Evolutionary conservation across 1,139 yeast species (phyloP).

Genomic region (Candida neerlandica): DNA sequence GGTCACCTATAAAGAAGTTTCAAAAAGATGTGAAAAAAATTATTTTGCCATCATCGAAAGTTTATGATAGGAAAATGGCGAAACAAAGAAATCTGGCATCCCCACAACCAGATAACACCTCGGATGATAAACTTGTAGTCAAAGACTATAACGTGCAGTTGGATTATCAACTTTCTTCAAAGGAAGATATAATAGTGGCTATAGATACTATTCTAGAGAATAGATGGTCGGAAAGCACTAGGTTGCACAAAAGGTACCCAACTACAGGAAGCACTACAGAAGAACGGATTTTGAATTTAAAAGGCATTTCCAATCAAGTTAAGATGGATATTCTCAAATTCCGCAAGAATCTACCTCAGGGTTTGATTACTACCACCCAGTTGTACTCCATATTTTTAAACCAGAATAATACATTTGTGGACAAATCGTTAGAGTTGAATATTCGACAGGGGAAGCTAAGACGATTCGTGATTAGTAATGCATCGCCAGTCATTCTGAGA

Average conservation of each 20-base stretch:
- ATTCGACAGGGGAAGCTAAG: conserved; percentile 37
- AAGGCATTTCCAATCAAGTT: conserved; percentile 34
- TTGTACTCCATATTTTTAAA: conserved; percentile 41
- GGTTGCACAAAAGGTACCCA: conserved; percentile 26
- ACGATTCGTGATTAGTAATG: conserved; percentile 47
- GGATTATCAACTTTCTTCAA: conserved; percentile 37
- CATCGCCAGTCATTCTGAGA: conserved; percentile 48
- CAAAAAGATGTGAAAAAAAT: conserved; percentile 26
- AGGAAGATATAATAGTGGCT: conserved; percentile 37
- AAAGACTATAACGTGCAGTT: conserved; percentile 42
- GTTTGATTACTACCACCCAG: conserved; percentile 42
- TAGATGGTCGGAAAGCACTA: conserved; percentile 43
- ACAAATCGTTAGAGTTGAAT: conserved; percentile 38
- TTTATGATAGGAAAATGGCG: conserved; percentile 23
- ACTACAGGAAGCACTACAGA: conserved; percentile 21
- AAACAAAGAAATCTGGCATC: background rate
- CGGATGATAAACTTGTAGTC: conserved; percentile 20
- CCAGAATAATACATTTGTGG: conserved; percentile 49
- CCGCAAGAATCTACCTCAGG: conserved; percentile 35
- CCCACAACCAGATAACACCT: conserved; percentile 7
- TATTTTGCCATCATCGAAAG: conserved; percentile 28
- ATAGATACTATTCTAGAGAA: conserved; percentile 36
- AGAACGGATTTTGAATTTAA: conserved; percentile 35
- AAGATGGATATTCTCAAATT: conserved; percentile 45
- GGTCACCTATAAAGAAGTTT: conserved; percentile 28